phyloP scores from a whole-genome alignment of 2,329 filamentous ascomycete genomes.

The Claviceps digitariae region DNA sequence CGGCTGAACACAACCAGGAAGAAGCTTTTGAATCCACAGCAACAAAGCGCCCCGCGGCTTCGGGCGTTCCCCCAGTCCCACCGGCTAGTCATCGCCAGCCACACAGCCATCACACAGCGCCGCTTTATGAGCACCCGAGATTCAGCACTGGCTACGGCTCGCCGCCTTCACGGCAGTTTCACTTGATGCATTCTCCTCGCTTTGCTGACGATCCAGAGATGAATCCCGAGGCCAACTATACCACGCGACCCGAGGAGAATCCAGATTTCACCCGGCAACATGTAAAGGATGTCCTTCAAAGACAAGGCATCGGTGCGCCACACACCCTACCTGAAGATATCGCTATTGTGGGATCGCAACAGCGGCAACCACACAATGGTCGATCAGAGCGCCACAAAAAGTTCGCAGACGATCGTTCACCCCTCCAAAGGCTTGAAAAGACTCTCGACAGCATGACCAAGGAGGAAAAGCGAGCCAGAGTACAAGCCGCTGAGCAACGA shows the following conservation, averaged over 20 bases:
- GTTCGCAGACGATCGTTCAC: conserved; percentile 73
- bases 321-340: conserved; percentile 8
- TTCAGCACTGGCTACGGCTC: conserved; percentile 7
- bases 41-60: conserved; percentile 35
- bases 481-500: conserved; percentile 67
- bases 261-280: conserved; percentile 5
- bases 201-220: conserved; percentile 10
- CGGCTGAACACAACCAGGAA: conserved; percentile 24
- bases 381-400: conserved; percentile 35
- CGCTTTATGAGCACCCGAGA: conserved; percentile 12
- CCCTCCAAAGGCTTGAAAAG: conserved; percentile 83
- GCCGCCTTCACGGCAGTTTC: background rate
- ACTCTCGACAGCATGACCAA: conserved; percentile 89
- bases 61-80: conserved; percentile 47
- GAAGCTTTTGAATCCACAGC: conserved; percentile 12
- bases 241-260: conserved; percentile 8
- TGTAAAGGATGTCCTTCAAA: conserved; percentile 10
- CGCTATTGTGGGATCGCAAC: conserved; percentile 16
- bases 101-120: conserved; percentile 17
- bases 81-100: conserved; percentile 43
- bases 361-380: conserved; percentile 24
- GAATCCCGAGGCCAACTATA: conserved; percentile 14
- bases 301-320: conserved; percentile 11
- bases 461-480: conserved; percentile 79
- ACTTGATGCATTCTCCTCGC: background rate